Percentiles rank a stretch among this genome's conserved stretches.
Conservation (phyloP, 1,284 basidiomycete genomes). For the Boletellus sp. region DNA sequence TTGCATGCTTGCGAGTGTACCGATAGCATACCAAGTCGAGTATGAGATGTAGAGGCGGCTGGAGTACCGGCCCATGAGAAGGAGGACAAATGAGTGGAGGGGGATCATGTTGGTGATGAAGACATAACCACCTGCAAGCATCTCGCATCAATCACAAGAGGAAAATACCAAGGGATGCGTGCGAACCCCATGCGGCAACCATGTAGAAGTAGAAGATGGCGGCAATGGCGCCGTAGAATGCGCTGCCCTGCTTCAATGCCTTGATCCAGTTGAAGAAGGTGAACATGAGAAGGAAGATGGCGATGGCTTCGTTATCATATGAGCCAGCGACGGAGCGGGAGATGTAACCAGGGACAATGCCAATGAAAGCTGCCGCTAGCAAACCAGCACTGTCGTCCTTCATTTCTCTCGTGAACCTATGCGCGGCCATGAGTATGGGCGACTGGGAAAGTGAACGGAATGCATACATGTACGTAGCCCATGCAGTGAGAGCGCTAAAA, state of each 20-base stretch:
- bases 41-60: constrained; percentile 92
- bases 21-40: constrained; percentile 96
- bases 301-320: constrained; percentile 99
- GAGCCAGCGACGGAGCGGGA: constrained; percentile 98
- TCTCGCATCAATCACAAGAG: constrained; percentile 2
- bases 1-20: constrained; percentile 97
- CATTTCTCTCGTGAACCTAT: constrained; percentile 93
- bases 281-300: constrained; percentile 99
- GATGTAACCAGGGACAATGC: constrained; percentile 97
- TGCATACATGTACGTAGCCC: constrained; percentile 91
- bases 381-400: constrained; percentile 92
- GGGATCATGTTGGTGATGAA: constrained; percentile 99
- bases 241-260: constrained; percentile 91
- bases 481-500: constrained; percentile 94
- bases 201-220: constrained; percentile 99
- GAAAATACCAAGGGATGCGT: neutral
- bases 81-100: constrained; percentile 87
- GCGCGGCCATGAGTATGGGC: constrained; percentile 5
- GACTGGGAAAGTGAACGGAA: neutral
- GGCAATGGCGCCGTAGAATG: constrained; percentile 85
- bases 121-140: constrained; percentile 80
- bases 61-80: constrained; percentile 97
- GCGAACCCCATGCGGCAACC: constrained; percentile 97
- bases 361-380: constrained; percentile 97
- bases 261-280: constrained; percentile 99